Percentiles rank a stretch among this genome's conserved stretches.
These are phyloP conservation scores for Phragmites australis DNA, from an alignment of 176 grass and related monocot genomes.

Conservation along the genomic window DNA sequence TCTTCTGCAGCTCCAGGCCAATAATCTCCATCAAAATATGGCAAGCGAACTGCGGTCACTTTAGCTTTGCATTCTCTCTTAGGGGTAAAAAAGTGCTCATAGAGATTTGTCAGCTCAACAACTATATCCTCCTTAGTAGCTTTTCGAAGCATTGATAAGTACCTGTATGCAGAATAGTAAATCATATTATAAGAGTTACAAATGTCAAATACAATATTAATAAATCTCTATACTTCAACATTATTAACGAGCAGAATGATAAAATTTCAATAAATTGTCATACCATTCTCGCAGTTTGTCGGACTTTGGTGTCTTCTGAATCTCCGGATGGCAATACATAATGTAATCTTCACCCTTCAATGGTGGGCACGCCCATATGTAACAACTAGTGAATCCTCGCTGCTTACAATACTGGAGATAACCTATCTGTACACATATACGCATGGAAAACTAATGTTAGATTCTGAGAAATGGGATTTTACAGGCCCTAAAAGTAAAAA, in stretches of 20 bases:
- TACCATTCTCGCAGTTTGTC: slow-evolving; percentile 92
- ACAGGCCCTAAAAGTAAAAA: slow-evolving; percentile 1
- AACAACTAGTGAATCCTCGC: slow-evolving; percentile 95
- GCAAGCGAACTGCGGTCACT: slow-evolving; percentile 75
- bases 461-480: not conserved
- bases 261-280: slow-evolving; percentile 7
- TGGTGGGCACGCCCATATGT: slow-evolving; percentile 96
- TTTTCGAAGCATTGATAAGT: slow-evolving; percentile 93
- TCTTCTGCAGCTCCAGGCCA: slow-evolving; percentile 94
- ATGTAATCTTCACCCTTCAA: slow-evolving; percentile 96
- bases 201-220: slow-evolving; percentile 12
- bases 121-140: slow-evolving; percentile 76
- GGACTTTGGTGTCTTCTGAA: slow-evolving; percentile 94
- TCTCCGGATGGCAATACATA: slow-evolving; percentile 94
- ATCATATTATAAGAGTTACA: slow-evolving; percentile 8
- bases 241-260: not conserved
- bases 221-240: slow-evolving; percentile 3
- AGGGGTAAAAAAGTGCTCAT: slow-evolving; percentile 74
- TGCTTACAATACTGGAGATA: slow-evolving; percentile 93
- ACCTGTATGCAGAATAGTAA: slow-evolving; percentile 57
- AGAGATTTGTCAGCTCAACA: slow-evolving; percentile 78
- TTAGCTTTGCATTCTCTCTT: slow-evolving; percentile 69
- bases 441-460: slow-evolving; percentile 27
- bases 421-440: slow-evolving; percentile 65
- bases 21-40: slow-evolving; percentile 99